Conservation (phyloP, 2,329 filamentous ascomycete genomes). For the Phyllosticta citribraziliensis region DNA sequence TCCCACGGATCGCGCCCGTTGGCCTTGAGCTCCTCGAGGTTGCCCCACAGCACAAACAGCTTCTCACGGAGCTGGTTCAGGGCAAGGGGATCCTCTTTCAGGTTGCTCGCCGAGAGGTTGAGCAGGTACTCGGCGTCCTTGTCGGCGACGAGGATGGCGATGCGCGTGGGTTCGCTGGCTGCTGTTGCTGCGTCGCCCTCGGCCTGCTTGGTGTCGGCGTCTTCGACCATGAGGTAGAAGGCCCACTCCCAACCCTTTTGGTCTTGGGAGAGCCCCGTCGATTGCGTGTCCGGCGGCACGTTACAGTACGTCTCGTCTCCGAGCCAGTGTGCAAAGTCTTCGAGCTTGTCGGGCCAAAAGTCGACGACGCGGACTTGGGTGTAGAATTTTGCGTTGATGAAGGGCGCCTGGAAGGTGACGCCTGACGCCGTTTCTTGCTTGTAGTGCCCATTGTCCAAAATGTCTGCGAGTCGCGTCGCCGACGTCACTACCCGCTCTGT, state of each 20-base stretch:
- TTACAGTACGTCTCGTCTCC: slow-evolving; percentile 31
- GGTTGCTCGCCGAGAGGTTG: slow-evolving; percentile 43
- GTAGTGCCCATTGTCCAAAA: not conserved
- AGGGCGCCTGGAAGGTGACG: slow-evolving; percentile 49
- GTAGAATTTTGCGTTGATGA: slow-evolving; percentile 63
- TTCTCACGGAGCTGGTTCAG: slow-evolving; percentile 54
- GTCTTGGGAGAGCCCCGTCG: slow-evolving; percentile 18
- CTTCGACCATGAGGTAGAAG: slow-evolving; percentile 71
- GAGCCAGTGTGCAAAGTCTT: slow-evolving; percentile 55
- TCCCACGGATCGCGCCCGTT: slow-evolving; percentile 18
- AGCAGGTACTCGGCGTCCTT: slow-evolving; percentile 47
- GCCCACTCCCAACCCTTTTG: slow-evolving; percentile 63
- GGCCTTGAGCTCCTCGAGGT: slow-evolving; percentile 62
- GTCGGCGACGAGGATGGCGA: slow-evolving; percentile 62
- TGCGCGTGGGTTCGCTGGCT: slow-evolving; percentile 29
- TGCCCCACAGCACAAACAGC: slow-evolving; percentile 74
- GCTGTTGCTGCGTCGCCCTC: not conserved
- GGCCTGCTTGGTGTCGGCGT: slow-evolving; percentile 36
- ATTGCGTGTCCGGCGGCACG: slow-evolving; percentile 25
- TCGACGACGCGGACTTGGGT: slow-evolving; percentile 68
- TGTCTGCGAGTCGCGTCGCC: not conserved
- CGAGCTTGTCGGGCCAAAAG: slow-evolving; percentile 60
- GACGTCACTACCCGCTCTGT: not conserved
- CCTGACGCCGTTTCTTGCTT: slow-evolving; percentile 19
- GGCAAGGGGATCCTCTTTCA: slow-evolving; percentile 42